A percentile compares a stretch with the other conserved stretches of the same genome.
Evolutionary conservation across 371 early-diverging fungal species (phyloP).

Genomic region (Capniomyces stellatus): DNA sequence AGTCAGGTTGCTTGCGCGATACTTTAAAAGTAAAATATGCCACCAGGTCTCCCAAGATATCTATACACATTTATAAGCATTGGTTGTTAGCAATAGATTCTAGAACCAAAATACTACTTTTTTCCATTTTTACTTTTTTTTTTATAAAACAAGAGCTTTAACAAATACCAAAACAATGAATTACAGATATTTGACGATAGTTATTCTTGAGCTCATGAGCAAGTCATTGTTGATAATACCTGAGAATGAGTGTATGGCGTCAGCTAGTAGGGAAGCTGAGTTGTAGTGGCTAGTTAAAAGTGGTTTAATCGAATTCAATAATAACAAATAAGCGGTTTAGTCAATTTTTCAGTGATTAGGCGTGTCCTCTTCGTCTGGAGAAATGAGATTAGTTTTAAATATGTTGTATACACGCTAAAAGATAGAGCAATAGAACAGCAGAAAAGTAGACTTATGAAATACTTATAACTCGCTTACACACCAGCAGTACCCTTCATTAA

Average conservation of each 20-base stretch:
- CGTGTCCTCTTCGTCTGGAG: not conserved
- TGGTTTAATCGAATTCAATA: not conserved
- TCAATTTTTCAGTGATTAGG: not conserved
- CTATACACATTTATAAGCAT: constrained; percentile 23
- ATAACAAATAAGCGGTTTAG: not conserved
- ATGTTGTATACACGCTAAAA: not conserved
- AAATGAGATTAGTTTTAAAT: too few relatives aligned
- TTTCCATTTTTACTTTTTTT: too few relatives aligned
- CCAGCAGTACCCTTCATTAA: constrained; percentile 48
- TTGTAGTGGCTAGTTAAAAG: constrained; percentile 30
- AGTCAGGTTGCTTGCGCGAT: constrained; percentile 40
- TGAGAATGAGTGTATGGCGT: constrained; percentile 45
- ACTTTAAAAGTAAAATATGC: constrained; percentile 47
- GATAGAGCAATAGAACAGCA: not conserved
- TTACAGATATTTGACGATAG: constrained; percentile 4
- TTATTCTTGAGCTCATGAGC: too few relatives aligned
- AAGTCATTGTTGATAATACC: too few relatives aligned
- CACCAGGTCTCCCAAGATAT: constrained; percentile 45
- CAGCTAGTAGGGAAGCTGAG: constrained; percentile 50
- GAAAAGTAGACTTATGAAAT: not conserved
- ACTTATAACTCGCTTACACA: constrained; percentile 18
- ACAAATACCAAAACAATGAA: not conserved
- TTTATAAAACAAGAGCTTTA: not conserved
- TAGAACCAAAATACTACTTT: not conserved
- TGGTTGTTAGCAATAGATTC: not conserved